Evolutionary conservation across 2,329 filamentous ascomycete genomes (phyloP), one percentile per base, ranked within the genome.

Genomic region (Apiospora koreana): DNA sequence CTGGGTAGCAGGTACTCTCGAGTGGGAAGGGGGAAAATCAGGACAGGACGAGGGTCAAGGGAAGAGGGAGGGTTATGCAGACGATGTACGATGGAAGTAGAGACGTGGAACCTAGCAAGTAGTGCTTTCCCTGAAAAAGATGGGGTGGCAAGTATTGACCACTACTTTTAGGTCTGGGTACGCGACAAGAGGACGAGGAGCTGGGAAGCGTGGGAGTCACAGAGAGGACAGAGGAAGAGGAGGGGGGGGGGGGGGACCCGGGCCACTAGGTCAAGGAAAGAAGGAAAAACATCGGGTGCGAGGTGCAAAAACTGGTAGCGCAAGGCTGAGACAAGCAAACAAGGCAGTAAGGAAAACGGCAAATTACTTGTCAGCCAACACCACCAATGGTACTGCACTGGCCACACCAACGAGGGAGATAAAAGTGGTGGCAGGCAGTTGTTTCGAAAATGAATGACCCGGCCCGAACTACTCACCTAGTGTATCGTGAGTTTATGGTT

Each of bases 51-150:
- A 62, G 54, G 54, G 54, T 62, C 54, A 62, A 62, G 54, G 54
- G 54, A 62, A 62, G 54, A 62, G 54, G 65, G 67, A 66, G 65
- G 65, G 45, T 67, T 67, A 67, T 67, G 65, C 65, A 67, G 65
- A 67, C 45, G 65, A 67, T 67, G 65, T 67, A 67, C 45, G 65
- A 67, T 43, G 65, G 65, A 67, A 67, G 65, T 67, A 67, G 65
- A 67, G 65, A 46, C 65, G 65, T 67, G 65, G 65, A 67, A 67
- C 65, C 65, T 67, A 46, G 65, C 25, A 67, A 46, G 65, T 67
- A 67, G 65, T 46, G 42, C 65, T 62, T 62, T 62, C 54, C 54
- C 54, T 62, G 54, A 16, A 46, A 46, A 45, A 43, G 65, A 67
- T 46, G 65, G 65, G 65, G 65, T 67, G 65, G 42, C 42, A 46